Evolutionary conservation across 176 grass and related monocot species (phyloP).

Genomic region (Tillandsia fasciculata): DNA sequence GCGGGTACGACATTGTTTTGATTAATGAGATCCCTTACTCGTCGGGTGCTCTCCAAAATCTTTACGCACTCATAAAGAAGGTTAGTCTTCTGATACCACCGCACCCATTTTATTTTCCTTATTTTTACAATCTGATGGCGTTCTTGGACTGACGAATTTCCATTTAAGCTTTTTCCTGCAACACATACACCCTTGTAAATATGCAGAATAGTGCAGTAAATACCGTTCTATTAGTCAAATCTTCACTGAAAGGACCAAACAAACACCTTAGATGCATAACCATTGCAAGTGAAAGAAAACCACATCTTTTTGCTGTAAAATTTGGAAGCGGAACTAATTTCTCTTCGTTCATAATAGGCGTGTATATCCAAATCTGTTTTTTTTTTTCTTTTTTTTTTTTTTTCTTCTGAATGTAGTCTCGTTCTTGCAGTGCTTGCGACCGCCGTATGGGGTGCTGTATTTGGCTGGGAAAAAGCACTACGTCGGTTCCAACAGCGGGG

Average conservation of each 20-base stretch:
- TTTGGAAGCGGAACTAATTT: too few species aligned
- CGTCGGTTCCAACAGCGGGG: slow-evolving; percentile 37
- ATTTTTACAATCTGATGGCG: too few species aligned
- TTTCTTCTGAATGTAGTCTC: slow-evolving; percentile 7
- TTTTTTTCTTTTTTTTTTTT: not conserved
- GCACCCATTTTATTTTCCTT: not conserved
- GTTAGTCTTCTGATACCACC: slow-evolving; percentile 24
- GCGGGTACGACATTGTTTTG: slow-evolving; percentile 72
- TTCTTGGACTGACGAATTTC: too few species aligned
- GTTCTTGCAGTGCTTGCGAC: slow-evolving; percentile 54
- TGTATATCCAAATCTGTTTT: not conserved
- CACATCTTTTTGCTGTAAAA: too few species aligned
- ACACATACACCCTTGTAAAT: too few species aligned
- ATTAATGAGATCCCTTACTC: slow-evolving; percentile 56
- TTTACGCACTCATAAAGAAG: slow-evolving; percentile 60
- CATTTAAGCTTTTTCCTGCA: too few species aligned
- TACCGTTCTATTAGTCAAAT: too few species aligned
- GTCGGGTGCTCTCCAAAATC: slow-evolving; percentile 36
- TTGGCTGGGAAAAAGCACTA: slow-evolving; percentile 60
- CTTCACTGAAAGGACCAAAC: too few species aligned
- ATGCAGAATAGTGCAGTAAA: too few species aligned
- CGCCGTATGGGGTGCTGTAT: slow-evolving; percentile 66
- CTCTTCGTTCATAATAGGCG: not conserved
- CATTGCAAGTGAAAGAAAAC: too few species aligned
- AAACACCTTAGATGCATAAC: too few species aligned